Conservation (phyloP, 2,329 filamentous ascomycete species). For the Claviceps citrina region DNA sequence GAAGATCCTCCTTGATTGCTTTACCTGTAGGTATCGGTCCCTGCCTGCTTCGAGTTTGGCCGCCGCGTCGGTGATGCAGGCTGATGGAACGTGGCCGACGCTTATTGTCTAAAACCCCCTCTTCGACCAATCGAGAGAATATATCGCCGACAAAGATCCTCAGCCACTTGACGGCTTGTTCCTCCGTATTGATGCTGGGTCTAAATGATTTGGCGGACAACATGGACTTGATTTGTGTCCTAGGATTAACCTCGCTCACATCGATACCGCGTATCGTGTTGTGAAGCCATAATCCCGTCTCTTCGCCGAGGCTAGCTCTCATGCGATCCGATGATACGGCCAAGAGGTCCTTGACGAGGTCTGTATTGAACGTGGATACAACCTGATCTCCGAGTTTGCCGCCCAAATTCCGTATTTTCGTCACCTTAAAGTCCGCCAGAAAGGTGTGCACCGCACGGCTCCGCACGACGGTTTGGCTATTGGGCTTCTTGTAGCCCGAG, state of each 20-base stretch:
- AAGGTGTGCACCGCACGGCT: constrained; percentile 71
- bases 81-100: constrained; percentile 75
- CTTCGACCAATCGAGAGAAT: constrained; percentile 74
- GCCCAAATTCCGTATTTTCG: constrained; percentile 86
- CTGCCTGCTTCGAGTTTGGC: constrained; percentile 60
- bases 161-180: constrained; percentile 74
- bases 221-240: constrained; percentile 95
- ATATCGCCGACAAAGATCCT: constrained; percentile 87
- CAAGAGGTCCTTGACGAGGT: constrained; percentile 62
- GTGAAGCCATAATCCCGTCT: constrained; percentile 76
- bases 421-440: constrained; percentile 74
- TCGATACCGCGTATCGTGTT: constrained; percentile 76
- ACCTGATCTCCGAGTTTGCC: constrained; percentile 87
- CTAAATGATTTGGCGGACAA: constrained; percentile 90
- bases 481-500: constrained; percentile 82
- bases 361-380: constrained; percentile 64
- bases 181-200: constrained; percentile 61
- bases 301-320: constrained; percentile 63
- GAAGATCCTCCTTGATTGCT: constrained; percentile 50
- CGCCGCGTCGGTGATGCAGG: constrained; percentile 62
- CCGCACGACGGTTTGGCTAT: constrained; percentile 84
- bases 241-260: constrained; percentile 70
- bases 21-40: constrained; percentile 63
- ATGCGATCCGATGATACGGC: constrained; percentile 58
- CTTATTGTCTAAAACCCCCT: constrained; percentile 76